Conservation (phyloP, 106 monocot genomes). For the Amphibolis antarctica region DNA sequence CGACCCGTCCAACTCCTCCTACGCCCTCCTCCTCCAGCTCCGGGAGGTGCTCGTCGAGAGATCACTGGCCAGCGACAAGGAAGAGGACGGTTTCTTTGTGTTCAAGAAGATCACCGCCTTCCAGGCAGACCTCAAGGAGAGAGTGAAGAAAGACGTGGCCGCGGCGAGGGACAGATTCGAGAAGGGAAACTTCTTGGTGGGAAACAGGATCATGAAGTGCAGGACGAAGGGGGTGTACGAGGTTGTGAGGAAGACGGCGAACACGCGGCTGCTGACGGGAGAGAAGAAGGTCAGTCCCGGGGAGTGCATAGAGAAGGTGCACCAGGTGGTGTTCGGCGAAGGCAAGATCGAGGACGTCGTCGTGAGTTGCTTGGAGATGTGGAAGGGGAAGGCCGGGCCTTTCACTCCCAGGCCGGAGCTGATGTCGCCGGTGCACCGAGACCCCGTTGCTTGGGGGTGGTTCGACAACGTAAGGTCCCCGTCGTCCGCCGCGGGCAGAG, state of each 20-base stretch:
- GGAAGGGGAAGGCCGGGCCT: conserved; percentile 1
- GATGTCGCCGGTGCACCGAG: conserved; percentile 3
- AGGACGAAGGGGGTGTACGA: conserved; percentile 10
- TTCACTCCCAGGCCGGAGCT: conserved; percentile 6
- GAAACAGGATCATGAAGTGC: conserved; percentile 10
- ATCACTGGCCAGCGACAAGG: not conserved
- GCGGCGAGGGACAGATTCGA: conserved; percentile 1
- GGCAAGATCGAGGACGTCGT: conserved; percentile 2
- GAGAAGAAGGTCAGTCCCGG: conserved; percentile 12
- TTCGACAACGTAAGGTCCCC: conserved; percentile 10
- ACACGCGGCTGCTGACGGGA: conserved; percentile 1
- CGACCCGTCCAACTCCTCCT: conserved; percentile 7
- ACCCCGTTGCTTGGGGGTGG: conserved; percentile 4
- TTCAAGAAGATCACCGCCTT: conserved; percentile 16
- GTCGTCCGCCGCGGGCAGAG: not conserved
- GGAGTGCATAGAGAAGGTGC: conserved; percentile 6
- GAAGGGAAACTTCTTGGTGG: not conserved
- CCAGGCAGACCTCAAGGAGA: conserved; percentile 9
- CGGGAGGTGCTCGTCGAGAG: conserved; percentile 8
- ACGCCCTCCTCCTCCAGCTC: conserved; percentile 4
- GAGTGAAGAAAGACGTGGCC: conserved; percentile 13
- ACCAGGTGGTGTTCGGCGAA: not conserved
- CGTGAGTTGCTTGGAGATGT: not conserved
- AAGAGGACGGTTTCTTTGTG: not conserved
- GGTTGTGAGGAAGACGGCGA: conserved; percentile 7